Percentiles rank a stretch among this genome's conserved stretches.
These are phyloP conservation scores for Hyaloperonospora brassicae DNA, from an alignment of 352 stramenopile genomes.

Conservation along the genomic window DNA sequence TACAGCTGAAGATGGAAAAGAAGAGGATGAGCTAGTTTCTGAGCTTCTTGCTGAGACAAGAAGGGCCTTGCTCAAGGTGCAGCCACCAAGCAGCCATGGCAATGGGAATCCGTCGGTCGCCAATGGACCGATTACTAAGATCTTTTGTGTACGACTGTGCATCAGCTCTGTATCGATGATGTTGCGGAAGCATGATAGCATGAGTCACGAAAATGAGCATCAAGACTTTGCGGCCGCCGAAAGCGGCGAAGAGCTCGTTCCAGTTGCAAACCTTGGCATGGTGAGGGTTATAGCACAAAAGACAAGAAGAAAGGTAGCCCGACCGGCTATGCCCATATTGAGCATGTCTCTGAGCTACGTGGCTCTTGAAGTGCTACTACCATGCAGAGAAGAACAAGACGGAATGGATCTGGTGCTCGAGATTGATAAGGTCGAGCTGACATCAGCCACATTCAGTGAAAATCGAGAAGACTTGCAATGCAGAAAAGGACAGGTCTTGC, in stretches of 20 bases:
- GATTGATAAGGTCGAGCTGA: conserved; percentile 53
- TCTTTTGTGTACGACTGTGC: conserved; percentile 47
- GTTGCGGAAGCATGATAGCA: conserved; percentile 47
- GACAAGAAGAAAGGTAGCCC: conserved; percentile 39
- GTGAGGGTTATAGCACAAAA: conserved; percentile 48
- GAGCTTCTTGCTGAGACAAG: conserved; percentile 66
- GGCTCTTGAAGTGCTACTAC: conserved; percentile 39
- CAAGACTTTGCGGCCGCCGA: conserved; percentile 14
- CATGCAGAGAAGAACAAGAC: conserved; percentile 21
- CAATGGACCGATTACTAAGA: conserved; percentile 20
- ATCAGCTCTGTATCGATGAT: conserved; percentile 51
- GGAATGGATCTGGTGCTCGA: conserved; percentile 58
- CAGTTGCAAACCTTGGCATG: conserved; percentile 76
- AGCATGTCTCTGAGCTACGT: conserved; percentile 44
- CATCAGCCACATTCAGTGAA: conserved; percentile 24
- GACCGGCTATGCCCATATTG: conserved; percentile 51
- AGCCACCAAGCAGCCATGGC: conserved; percentile 12
- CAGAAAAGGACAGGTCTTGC: conserved; percentile 27
- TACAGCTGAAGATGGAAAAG: conserved; percentile 31
- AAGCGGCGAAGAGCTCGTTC: conserved; percentile 48
- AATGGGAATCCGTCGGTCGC: conserved; percentile 8
- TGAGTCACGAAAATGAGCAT: conserved; percentile 8
- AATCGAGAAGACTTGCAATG: conserved; percentile 23
- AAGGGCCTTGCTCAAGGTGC: conserved; percentile 32
- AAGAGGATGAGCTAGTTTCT: conserved; percentile 59